Base-by-base conservation (phyloP, 345 rosid genomes). In the Eucalyptus cloeziana region DNA sequence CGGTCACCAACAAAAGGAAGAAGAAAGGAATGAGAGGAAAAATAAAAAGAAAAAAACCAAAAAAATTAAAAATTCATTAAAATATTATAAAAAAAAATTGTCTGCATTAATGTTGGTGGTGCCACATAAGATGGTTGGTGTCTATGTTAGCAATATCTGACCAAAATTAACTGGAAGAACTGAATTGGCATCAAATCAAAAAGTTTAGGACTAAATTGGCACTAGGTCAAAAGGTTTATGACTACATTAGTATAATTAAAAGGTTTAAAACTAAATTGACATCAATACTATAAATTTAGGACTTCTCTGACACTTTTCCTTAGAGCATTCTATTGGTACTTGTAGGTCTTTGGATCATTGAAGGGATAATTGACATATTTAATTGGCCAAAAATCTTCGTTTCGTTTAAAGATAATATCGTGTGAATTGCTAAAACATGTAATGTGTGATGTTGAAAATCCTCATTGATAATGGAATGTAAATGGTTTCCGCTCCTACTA, bases 61-160 rank as follows among this genome's bases (percentile, higher is more conserved):
- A 52, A 52, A 52, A 52, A 19, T 52, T 19, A 52, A 52, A 19
- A 19, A 19, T 19, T 52, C 10, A 7, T 52, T 52, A 19, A 52
- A 52, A 19, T 21, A 52, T 52, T 52, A 52, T 58, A 3, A 1
- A 58, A 54, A 54, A 24, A 25, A 58, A 24, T 58, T 58, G n/a
- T 58, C 6, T 11, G 22, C 6, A 11, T 58, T 25, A 25, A 5
- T 25, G 13, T 19, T 0, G 0, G 2, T 25, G 5, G 9, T 62
- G 33, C 19, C 33, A 13, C 2, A n/a, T 11, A 62, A 14, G 33
- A 62, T 4, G 5, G 17, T 14, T 7, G 17, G 4, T 7, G 4
- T 13, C 4, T 27, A 62, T 62, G 69, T 30, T 1, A 30, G 4
- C 3, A 6, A 30, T 27, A 27, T 30, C 4, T 27, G 7, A 21